Base-by-base conservation (phyloP, 108 stramenopile species). In the Fistulifera solaris region DNA sequence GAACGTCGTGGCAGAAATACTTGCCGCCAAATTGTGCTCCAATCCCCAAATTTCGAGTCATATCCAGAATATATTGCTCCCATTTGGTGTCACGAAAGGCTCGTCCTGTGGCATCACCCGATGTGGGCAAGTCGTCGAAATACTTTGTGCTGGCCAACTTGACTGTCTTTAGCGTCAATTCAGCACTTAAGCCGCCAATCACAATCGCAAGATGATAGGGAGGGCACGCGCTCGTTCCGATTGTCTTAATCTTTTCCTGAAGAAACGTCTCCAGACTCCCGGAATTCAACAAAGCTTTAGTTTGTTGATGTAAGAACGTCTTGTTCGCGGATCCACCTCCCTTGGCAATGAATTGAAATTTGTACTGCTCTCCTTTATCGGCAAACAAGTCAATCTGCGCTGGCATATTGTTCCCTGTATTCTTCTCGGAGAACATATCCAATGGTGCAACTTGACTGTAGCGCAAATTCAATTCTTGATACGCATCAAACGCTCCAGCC, bases 21-120 rank as follows among this genome's bases (percentile, higher is more conserved):
- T 97, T 97, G 14, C 96, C 96, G 38, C 94, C 96, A 62, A 95
- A 91, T 68, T 93, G 94, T 2, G 96, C 96, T 42, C 96, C 96
- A 61, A 97, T 94, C 27, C 96, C 96, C 39, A 95, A 61, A 15
- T 88, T 80, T 12, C 81, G 88, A 26, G 90, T 92, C 69, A 97
- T 85, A 45, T 93, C 68, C 38, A 95, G 56, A 48, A 97, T 83
- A 59, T 92, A 72, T 24, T 80, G 61, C 62, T 97, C 96, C 91
- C 89, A 88, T 45, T 75, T 79, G 8, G 83, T 25, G 63, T 97
- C 96, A 14, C 96, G 87, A 67, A 95, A 97, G 15, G 96, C 96
- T 38, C 92, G 74, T 18, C 96, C 96, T 19, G 67, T 72, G 13
- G 73, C 77, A 59, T 94, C 84, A 48, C 96, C 96, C 40, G 71